Evolutionary conservation across 1,139 yeast genomes (phyloP).

Genomic region (Suhomyces atakaporum): DNA sequence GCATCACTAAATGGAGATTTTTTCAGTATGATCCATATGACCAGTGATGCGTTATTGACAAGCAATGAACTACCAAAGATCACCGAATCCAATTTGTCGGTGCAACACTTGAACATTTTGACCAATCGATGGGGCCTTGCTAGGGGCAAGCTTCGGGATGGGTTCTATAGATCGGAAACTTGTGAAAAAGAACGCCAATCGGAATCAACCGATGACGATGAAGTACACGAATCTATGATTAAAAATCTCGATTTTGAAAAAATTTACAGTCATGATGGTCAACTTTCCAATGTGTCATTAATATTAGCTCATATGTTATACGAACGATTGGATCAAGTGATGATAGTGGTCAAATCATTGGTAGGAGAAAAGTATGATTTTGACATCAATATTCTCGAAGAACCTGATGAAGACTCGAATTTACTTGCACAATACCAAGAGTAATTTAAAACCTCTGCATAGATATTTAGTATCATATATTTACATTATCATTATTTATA

Average conservation of each 20-base stretch:
- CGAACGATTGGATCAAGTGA: slow-evolving; percentile 33
- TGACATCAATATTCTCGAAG: slow-evolving; percentile 15
- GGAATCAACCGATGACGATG: background rate
- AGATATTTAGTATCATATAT: slow-evolving; percentile 1
- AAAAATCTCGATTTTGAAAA: slow-evolving; percentile 29
- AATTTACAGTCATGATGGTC: slow-evolving; percentile 38
- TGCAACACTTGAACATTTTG: slow-evolving; percentile 34
- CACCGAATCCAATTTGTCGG: slow-evolving; percentile 35
- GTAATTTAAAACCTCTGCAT: background rate
- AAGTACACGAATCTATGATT: slow-evolving; percentile 19
- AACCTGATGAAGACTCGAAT: slow-evolving; percentile 5
- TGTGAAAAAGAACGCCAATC: slow-evolving; percentile 2
- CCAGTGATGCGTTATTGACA: slow-evolving; percentile 31
- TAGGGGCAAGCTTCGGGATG: slow-evolving; percentile 28
- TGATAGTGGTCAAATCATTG: slow-evolving; percentile 33
- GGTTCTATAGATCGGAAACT: slow-evolving; percentile 22
- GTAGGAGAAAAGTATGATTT: slow-evolving; percentile 41
- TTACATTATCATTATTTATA: slow-evolving; percentile 9
- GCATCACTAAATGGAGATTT: slow-evolving; percentile 33
- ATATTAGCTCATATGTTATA: slow-evolving; percentile 36
- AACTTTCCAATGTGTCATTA: slow-evolving; percentile 31
- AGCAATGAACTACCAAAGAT: slow-evolving; percentile 35
- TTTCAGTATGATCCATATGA: slow-evolving; percentile 36
- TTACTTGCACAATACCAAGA: background rate
- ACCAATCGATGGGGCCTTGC: slow-evolving; percentile 34